These are phyloP conservation scores for Pestalotiopsis sp. DNA, from an alignment of 2,329 filamentous ascomycete species.

Conservation along the genomic window DNA sequence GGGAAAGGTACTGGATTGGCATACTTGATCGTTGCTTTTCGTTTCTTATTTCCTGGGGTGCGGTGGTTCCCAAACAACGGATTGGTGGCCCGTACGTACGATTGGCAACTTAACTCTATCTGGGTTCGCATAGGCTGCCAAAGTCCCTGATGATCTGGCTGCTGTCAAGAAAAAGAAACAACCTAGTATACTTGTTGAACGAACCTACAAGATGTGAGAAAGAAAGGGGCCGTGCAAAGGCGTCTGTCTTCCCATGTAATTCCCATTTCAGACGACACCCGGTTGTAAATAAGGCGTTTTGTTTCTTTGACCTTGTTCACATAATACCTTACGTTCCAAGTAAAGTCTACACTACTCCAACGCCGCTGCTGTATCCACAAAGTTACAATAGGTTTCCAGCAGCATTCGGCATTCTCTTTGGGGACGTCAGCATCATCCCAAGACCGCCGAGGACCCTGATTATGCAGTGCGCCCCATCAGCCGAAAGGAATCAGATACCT, in stretches of 20 bases:
- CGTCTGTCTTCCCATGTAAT: not conserved
- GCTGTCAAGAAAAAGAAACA: not conserved
- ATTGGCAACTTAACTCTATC: slow-evolving; percentile 9
- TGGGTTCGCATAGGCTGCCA: slow-evolving; percentile 1
- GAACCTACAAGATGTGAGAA: not conserved
- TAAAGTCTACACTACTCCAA: not conserved
- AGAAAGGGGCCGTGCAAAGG: not conserved
- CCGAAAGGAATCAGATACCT: not conserved
- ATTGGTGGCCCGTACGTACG: not conserved
- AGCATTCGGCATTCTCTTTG: not conserved
- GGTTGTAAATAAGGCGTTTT: not conserved
- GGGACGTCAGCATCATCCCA: not conserved
- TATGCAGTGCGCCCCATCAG: not conserved
- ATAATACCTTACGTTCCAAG: not conserved
- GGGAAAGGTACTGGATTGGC: not conserved
- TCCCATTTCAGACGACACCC: not conserved
- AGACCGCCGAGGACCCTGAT: not conserved
- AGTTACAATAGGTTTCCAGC: not conserved
- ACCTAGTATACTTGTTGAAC: not conserved
- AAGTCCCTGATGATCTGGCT: not conserved
- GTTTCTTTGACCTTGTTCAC: not conserved
- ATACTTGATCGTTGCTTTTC: not conserved
- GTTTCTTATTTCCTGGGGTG: not conserved
- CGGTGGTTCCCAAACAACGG: slow-evolving; percentile 1
- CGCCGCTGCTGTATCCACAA: not conserved